Base-by-base conservation (phyloP, 2,329 filamentous ascomycete genomes). In the Fusarium avenaceum region DNA sequence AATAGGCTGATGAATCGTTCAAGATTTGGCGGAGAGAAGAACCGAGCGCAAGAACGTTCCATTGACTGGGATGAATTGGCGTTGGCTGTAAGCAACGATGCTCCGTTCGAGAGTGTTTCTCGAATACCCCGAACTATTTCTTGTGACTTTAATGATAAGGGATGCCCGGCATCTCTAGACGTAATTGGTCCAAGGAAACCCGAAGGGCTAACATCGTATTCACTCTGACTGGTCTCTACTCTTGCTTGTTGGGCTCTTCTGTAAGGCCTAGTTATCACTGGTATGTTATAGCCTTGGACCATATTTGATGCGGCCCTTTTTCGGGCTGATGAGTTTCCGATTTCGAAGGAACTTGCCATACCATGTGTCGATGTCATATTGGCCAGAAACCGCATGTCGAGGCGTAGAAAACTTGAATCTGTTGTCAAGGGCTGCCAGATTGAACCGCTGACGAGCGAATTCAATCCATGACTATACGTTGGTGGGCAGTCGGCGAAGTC, bases 21-120 rank as follows among this genome's bases (percentile, higher is more conserved):
- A 7, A 68, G 30, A 14, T 68, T 69, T 4, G 13, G 15, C 3
- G 60, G 56, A 5, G 64, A 68, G 33, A 68, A 69, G 45, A 65
- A 69, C 3, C 22, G 28, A 8, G 45, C 19, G 15, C 50, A 65
- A 6, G 63, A 45, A 3, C 32, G 19, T 19, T 60, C 43, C 4
- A 4, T n/a, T 11, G 38, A 20, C 28, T 30, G 28, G 28, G 28
- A 30, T 13, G 28, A 30, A 11, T 30, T 30, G 28, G 28, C 28
- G 11, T 30, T 30, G 11, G 3, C 4, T 30, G 28, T 13, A 11
- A 30, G 28, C 10, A 10, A 4, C 11, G 28, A 6, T 13, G 4
- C 28, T 30, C 28, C 11, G 10, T 30, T 30, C 11, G 28, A 30
- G 13, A 30, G 28, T 4, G 28, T 5, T 10, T 30, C 28, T 30